phyloP scores from a whole-genome alignment of 1,139 yeast species.

The Yamadazyma dendronema region DNA sequence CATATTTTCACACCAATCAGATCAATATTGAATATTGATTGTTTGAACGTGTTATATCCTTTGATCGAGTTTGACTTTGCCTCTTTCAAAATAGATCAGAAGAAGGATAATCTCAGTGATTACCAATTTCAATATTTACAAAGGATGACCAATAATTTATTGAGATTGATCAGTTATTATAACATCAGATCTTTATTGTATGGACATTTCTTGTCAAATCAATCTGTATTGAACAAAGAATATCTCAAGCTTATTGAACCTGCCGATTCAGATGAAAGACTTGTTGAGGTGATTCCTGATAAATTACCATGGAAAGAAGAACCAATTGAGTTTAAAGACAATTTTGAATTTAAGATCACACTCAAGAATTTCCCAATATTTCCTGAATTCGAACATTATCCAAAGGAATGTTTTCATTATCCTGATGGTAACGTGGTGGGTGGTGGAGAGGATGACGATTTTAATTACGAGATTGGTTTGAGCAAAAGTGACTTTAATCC shows the following conservation, averaged over 20 bases:
- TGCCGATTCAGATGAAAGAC: conserved; percentile 18
- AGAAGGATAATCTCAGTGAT: conserved; percentile 15
- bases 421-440: conserved; percentile 4
- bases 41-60: conserved; percentile 32
- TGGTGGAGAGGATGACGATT: conserved; percentile 10
- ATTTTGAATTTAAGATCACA: conserved; percentile 16
- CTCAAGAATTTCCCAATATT: conserved; percentile 25
- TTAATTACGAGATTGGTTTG: conserved; percentile 25
- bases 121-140: conserved; percentile 20
- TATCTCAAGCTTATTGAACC: conserved; percentile 17
- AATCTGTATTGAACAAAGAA: conserved; percentile 20
- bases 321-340: conserved; percentile 14
- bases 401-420: conserved; percentile 8
- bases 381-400: conserved; percentile 18
- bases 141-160: conserved; percentile 19
- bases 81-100: conserved; percentile 20
- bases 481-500: conserved; percentile 29
- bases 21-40: conserved; percentile 35
- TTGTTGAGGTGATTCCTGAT: conserved; percentile 20
- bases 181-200: conserved; percentile 27
- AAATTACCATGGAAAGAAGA: conserved; percentile 24
- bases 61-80: conserved; percentile 28
- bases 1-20: conserved; percentile 36
- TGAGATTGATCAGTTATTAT: conserved; percentile 28
- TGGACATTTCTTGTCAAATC: conserved; percentile 23